phyloP scores from a whole-genome alignment of 345 rosid genomes.

The Populus simonii region DNA sequence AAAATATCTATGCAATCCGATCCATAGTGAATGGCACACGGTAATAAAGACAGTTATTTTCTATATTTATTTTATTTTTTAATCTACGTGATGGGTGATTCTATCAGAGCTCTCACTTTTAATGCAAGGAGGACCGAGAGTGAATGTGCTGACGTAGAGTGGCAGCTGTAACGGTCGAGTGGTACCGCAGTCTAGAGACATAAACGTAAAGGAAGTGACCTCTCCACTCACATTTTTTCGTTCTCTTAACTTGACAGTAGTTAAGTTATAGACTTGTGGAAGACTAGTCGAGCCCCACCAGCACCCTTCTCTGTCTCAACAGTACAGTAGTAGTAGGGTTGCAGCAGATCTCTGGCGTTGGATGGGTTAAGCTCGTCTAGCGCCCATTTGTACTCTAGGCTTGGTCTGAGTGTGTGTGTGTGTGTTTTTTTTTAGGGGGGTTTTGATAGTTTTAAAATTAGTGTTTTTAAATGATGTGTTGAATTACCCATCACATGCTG shows the following conservation, averaged over 20 bases:
- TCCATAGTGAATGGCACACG: too few relatives aligned
- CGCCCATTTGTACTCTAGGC: too few relatives aligned
- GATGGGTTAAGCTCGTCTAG: too few relatives aligned
- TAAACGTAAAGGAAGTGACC: background rate
- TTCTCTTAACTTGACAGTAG: background rate
- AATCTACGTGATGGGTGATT: background rate
- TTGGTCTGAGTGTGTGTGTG: too few relatives aligned
- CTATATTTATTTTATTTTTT: too few relatives aligned
- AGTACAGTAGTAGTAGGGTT: background rate
- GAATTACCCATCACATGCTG: too few relatives aligned
- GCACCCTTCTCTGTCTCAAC: background rate
- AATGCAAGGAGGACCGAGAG: background rate
- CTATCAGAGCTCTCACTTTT: background rate
- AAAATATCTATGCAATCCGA: too few relatives aligned
- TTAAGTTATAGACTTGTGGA: background rate
- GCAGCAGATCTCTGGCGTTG: background rate
- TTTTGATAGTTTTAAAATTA: too few relatives aligned
- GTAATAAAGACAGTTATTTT: too few relatives aligned
- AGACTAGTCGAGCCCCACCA: background rate
- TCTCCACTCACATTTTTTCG: background rate
- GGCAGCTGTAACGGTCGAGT: slow-evolving; percentile 21
- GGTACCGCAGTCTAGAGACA: slow-evolving; percentile 16
- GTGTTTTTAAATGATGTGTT: too few relatives aligned
- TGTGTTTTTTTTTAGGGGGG: too few relatives aligned
- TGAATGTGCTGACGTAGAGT: slow-evolving; percentile 5